Evolutionary conservation across 2,329 filamentous ascomycete genomes (phyloP).

Genomic region (Neofusicoccum parvum): DNA sequence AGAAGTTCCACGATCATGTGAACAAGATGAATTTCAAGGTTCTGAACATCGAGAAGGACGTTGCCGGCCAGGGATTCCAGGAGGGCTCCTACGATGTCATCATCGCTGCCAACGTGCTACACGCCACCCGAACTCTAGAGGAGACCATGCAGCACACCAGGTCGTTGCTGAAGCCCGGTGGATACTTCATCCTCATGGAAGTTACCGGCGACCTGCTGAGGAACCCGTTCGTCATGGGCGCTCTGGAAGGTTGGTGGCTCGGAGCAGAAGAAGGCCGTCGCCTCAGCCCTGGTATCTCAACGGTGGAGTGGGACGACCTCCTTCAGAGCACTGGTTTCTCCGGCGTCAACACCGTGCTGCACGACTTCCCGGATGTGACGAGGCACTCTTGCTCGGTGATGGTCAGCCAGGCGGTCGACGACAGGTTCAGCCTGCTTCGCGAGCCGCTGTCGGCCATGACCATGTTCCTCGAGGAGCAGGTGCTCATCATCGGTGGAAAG

Average conservation of each 20-base stretch:
- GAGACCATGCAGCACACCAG: constrained; percentile 20
- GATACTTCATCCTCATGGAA: constrained; percentile 35
- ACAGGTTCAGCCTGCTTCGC: constrained; percentile 22
- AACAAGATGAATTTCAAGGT: constrained; percentile 20
- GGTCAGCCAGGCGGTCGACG: constrained; percentile 25
- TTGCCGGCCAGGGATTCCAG: constrained; percentile 22
- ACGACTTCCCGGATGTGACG: neutral
- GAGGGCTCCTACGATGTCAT: constrained; percentile 26
- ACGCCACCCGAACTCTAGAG: constrained; percentile 23
- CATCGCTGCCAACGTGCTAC: constrained; percentile 25
- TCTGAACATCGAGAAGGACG: constrained; percentile 1
- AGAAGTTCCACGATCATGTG: neutral
- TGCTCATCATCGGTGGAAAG: neutral
- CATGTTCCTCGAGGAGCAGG: neutral
- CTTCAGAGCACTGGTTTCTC: neutral
- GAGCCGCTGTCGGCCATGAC: constrained; percentile 18
- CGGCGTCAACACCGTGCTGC: neutral
- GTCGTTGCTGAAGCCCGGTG: neutral
- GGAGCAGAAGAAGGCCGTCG: constrained; percentile 33
- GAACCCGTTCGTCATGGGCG: neutral
- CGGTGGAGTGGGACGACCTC: neutral
- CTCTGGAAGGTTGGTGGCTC: constrained; percentile 41
- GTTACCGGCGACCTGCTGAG: constrained; percentile 26
- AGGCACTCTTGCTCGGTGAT: constrained; percentile 21
- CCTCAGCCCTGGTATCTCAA: constrained; percentile 27